A percentile compares a stretch with the other conserved stretches of the same genome.
Evolutionary conservation across 2,329 filamentous ascomycete genomes (phyloP).

Genomic region (Pyrenophora tritici-repentis): DNA sequence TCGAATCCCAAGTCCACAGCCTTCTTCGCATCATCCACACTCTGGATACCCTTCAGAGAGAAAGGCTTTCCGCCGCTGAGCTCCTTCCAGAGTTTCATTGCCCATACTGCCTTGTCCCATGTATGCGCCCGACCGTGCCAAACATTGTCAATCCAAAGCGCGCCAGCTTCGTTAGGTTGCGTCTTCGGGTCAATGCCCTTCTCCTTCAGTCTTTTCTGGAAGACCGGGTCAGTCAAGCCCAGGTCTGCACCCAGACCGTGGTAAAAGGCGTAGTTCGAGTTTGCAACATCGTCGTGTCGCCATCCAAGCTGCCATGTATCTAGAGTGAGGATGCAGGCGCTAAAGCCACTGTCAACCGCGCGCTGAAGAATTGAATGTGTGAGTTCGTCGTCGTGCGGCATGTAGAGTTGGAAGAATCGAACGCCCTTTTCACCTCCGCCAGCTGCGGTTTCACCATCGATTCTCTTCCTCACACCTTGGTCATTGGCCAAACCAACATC

Average conservation of each 20-base stretch:
- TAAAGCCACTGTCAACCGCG: constrained; percentile 60
- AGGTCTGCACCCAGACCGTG: constrained; percentile 63
- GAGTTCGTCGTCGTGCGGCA: constrained; percentile 66
- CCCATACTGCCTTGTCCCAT: constrained; percentile 71
- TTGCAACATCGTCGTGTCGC: constrained; percentile 63
- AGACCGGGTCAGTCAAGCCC: constrained; percentile 64
- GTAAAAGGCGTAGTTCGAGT: constrained; percentile 67
- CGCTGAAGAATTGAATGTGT: constrained; percentile 61
- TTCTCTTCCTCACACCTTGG: constrained; percentile 20
- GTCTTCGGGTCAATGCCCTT: constrained; percentile 59
- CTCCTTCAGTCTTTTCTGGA: constrained; percentile 58
- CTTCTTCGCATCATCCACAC: constrained; percentile 64
- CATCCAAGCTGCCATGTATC: constrained; percentile 69
- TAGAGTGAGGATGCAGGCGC: constrained; percentile 63
- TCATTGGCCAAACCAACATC: constrained; percentile 63
- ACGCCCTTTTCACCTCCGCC: constrained; percentile 30
- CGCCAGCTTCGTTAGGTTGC: constrained; percentile 59
- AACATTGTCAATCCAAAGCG: constrained; percentile 67
- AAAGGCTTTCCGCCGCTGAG: constrained; percentile 62
- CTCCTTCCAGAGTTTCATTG: constrained; percentile 62
- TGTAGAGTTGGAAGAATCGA: constrained; percentile 68
- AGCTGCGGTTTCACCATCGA: constrained; percentile 5
- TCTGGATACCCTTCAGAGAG: constrained; percentile 73
- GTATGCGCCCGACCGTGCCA: constrained; percentile 67
- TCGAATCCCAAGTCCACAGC: constrained; percentile 66